Percentiles rank a stretch among this genome's conserved stretches.
Conservation (phyloP, 352 stramenopile genomes). For the Globisporangium camurandrum region DNA sequence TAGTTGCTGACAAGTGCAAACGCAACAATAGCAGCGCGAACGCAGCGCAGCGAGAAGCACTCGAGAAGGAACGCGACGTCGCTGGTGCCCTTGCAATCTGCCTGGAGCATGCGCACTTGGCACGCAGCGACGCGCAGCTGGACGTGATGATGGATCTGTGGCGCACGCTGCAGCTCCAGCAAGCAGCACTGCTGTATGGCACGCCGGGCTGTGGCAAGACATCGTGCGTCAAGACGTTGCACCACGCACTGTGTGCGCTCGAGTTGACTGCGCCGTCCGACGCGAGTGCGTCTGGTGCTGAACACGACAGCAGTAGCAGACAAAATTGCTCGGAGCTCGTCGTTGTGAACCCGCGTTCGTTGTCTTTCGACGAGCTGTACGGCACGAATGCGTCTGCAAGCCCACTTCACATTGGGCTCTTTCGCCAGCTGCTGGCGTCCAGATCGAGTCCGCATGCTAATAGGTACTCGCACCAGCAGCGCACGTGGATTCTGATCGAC, state of each 20-base stretch:
- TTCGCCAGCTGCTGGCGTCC: slow-evolving; percentile 1
- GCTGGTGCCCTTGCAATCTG: slow-evolving; percentile 39
- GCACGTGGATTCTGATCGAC: slow-evolving; percentile 27
- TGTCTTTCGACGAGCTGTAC: slow-evolving; percentile 29
- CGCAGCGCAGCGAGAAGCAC: no score
- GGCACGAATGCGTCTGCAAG: neutral
- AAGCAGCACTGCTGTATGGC: slow-evolving; percentile 32
- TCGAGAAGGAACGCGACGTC: no score
- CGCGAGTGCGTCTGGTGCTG: neutral
- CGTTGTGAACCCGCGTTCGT: slow-evolving; percentile 21
- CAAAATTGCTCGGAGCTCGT: slow-evolving; percentile 15
- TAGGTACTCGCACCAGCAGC: neutral
- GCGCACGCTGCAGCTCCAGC: slow-evolving; percentile 19
- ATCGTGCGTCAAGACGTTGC: slow-evolving; percentile 36
- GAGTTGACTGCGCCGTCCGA: slow-evolving; percentile 19
- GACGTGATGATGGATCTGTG: slow-evolving; percentile 32
- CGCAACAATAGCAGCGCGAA: no score
- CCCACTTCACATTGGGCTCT: neutral
- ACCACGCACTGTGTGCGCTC: slow-evolving; percentile 38
- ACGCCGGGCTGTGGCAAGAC: slow-evolving; percentile 31
- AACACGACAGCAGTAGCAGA: neutral
- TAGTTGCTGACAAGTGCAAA: no score
- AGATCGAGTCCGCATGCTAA: neutral
- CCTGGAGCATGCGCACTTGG: slow-evolving; percentile 19
- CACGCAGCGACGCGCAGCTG: slow-evolving; percentile 11